Evolutionary conservation across 306 rosid species (phyloP).

Genomic region (Vigna unguiculata): DNA sequence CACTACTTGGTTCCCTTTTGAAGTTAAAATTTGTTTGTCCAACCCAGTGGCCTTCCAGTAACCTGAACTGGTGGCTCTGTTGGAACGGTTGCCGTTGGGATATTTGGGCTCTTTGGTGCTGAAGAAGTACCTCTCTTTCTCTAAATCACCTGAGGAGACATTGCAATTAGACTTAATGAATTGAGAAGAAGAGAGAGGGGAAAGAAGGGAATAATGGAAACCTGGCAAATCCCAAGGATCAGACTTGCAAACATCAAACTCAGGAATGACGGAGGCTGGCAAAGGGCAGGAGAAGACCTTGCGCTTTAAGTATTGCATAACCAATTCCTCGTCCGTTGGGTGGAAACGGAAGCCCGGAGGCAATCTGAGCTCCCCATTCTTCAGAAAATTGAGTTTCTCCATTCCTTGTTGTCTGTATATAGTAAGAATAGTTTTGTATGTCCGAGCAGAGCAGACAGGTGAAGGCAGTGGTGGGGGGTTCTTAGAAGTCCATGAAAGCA

Average conservation of each 20-base stretch:
- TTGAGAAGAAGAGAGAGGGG: not conserved
- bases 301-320: slow-evolving; percentile 79
- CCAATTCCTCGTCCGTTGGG: slow-evolving; percentile 94
- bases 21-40: slow-evolving; percentile 72
- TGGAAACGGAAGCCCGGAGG: slow-evolving; percentile 98
- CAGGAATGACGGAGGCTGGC: slow-evolving; percentile 95
- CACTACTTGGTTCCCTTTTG: slow-evolving; percentile 60
- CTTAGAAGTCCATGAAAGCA: slow-evolving; percentile 24
- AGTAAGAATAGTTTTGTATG: not conserved
- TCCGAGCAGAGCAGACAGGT: no score
- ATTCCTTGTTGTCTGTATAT: not conserved
- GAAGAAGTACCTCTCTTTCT: slow-evolving; percentile 91
- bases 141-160: slow-evolving; percentile 63
- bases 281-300: slow-evolving; percentile 80
- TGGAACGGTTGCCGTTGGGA: slow-evolving; percentile 91
- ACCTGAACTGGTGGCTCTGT: slow-evolving; percentile 89
- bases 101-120: slow-evolving; percentile 93
- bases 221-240: slow-evolving; percentile 99
- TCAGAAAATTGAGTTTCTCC: slow-evolving; percentile 73
- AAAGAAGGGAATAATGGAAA: not conserved
- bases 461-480: slow-evolving; percentile 35
- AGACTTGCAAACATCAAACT: slow-evolving; percentile 82
- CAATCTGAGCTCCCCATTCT: slow-evolving; percentile 78
- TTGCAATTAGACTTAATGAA: not conserved
- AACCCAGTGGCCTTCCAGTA: slow-evolving; percentile 98